Percentiles rank a stretch among this genome's conserved stretches.
Evolutionary conservation across 2,329 filamentous ascomycete species (phyloP).

Genomic region (Diaporthe citri): DNA sequence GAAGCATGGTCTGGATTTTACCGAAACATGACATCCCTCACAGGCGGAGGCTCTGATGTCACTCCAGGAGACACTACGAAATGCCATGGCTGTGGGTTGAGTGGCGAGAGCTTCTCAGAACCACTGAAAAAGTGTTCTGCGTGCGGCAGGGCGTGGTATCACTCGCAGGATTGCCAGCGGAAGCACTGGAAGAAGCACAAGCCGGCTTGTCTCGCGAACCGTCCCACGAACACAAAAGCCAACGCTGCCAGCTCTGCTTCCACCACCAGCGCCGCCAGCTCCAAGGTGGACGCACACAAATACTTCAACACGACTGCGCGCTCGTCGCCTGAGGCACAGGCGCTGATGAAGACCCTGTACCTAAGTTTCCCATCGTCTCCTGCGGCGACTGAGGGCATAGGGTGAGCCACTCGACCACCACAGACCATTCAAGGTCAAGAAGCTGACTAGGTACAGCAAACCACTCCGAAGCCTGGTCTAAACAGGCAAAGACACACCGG

Average conservation of each 20-base stretch:
- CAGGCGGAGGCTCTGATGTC: background rate
- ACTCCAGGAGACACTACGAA: background rate
- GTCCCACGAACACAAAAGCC: background rate
- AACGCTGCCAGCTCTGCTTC: background rate
- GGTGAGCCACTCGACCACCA: background rate
- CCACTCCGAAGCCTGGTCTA: background rate
- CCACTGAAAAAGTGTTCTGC: background rate
- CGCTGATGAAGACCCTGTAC: background rate
- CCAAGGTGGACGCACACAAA: background rate
- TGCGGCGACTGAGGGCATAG: background rate
- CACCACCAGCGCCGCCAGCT: too few relatives aligned
- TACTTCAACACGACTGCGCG: slow-evolving; percentile 6
- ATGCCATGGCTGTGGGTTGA: background rate
- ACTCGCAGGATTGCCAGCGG: background rate
- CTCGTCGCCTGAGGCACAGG: background rate
- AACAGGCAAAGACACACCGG: background rate
- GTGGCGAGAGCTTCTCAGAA: background rate
- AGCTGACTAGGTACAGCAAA: background rate
- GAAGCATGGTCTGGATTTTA: background rate
- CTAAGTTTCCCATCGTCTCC: background rate
- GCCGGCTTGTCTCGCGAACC: background rate
- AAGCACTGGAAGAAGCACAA: background rate
- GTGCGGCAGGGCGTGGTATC: background rate
- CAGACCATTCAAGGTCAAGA: background rate
- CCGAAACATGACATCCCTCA: rapidly evolving